Base-by-base conservation (phyloP, 225 moss, liverwort and hornwort species). In the Anthoceros angustus region DNA sequence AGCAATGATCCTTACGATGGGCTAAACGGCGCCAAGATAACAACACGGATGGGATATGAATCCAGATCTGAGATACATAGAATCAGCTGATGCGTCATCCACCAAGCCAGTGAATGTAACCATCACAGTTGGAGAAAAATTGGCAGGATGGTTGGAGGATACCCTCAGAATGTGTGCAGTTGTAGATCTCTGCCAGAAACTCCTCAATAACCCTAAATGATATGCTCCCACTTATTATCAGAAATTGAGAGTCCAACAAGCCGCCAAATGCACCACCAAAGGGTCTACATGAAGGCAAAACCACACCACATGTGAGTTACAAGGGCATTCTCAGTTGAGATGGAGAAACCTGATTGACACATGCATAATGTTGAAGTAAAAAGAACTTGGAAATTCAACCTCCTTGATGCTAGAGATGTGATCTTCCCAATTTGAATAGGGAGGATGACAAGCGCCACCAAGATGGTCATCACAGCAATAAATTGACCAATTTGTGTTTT, bases 141-240 rank as follows among this genome's bases (percentile, higher is more conserved):
- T 55, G 55, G 55, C 18, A 7, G 7, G 7, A 18, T 15, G 55
- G n/a, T 26, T 65, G 8, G 15, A 62, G 24, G 4, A 62, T 21
- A 84, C 84, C 84, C 62, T 74, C 67, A 0, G 70, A 62, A 45
- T 85, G 85, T 48, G 77, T 73, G 60, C 73, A 66, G 62, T 79
- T 82, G 0, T 82, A 85, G 12, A 85, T 79, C 66, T 85, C 82
- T 0, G 77, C 82, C 18, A 85, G 79, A 21, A 79, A 85, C 62
- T 82, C 79, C 2, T 82, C 77, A 2, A 85, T 62, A 64, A 74
- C 82, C 72, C 77, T 79, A 69, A 77, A 85, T 2, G 82, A 79
- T 2, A 85, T 77, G 67, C 82, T 85, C 68, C 85, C 82, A 5
- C 79, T 85, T 14, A 85, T 70, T 5, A 85, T 85, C 6, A 85